Evolutionary conservation across 2,329 filamentous ascomycete species (phyloP), one percentile per base, ranked within the genome.

Genomic region (Neodidymelliopsis sp.): DNA sequence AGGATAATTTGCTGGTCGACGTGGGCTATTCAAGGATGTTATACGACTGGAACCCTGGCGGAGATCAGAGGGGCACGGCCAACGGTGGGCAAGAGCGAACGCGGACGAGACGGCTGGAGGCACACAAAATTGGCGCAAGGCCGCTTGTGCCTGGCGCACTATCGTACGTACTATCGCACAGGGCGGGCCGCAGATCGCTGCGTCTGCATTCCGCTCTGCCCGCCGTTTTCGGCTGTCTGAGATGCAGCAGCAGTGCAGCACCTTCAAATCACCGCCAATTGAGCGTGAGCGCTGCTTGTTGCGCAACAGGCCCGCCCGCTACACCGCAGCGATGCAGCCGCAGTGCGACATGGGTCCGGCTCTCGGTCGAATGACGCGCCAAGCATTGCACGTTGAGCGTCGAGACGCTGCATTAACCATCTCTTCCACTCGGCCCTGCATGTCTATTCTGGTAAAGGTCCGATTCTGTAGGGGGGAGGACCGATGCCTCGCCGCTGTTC

Each of bases 131-230:
- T 39, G 38, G 10, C 46, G 47, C 39, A 25, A 35, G 33, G n/a
- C 46, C 47, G 35, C 47, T 44, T 50, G 40, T 40, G 47, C 47
- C 47, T 50, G 47, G 47, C 47, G 35, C 34, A 25, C 29, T 22
- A n/a, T n/a, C n/a, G n/a, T n/a, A n/a, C n/a, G n/a, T n/a, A n/a
- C n/a, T n/a, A n/a, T n/a, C n/a, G n/a, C n/a, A n/a, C n/a, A n/a
- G n/a, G n/a, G 46, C 46, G 46, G 39, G 39, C 47, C 47, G 47
- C 16, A 50, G 40, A 50, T 50, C 47, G 35, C 47, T 50, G 47
- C 40, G 35, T 45, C 40, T 50, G 39, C 46, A 39, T 38, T 49
- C 39, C 39, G 24, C 30, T n/a, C n/a, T n/a, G n/a, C n/a, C n/a
- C n/a, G 8, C 46, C 46, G 39, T 30, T 49, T 36, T 44, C 47